Evolutionary conservation across 192 early-diverging fungal genomes (phyloP).

Genomic region (Entomortierella lignicola): DNA sequence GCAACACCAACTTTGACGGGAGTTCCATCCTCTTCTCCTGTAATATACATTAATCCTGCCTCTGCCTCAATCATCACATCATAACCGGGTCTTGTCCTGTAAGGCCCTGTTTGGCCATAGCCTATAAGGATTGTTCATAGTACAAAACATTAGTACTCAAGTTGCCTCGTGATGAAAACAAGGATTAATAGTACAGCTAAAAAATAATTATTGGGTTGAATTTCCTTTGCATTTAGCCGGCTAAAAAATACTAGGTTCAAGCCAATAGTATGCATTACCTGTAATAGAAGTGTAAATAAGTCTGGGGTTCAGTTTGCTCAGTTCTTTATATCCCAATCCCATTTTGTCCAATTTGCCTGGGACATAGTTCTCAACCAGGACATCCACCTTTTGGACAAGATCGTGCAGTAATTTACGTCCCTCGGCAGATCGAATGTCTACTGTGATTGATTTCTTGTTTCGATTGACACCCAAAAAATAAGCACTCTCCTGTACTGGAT

Average conservation of each 20-base stretch:
- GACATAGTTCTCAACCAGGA: constrained; percentile 93
- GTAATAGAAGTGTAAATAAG: constrained; percentile 91
- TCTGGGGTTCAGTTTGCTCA: constrained; percentile 75
- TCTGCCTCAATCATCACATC: constrained; percentile 92
- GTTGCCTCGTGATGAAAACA: too few species aligned
- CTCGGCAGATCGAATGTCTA: constrained; percentile 79
- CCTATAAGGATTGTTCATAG: constrained; percentile 51
- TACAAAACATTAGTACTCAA: too few species aligned
- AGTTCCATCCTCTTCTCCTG: constrained; percentile 82
- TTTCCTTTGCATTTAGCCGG: too few species aligned
- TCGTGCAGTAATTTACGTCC: constrained; percentile 75
- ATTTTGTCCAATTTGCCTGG: constrained; percentile 85
- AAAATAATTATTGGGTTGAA: too few species aligned
- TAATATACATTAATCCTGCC: constrained; percentile 97
- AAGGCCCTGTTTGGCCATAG: constrained; percentile 92
- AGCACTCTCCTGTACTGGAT: constrained; percentile 72
- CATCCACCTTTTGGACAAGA: constrained; percentile 76
- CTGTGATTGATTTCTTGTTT: constrained; percentile 90
- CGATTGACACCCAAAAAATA: constrained; percentile 95
- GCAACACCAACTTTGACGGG: constrained; percentile 98
- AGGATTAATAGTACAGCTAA: too few species aligned
- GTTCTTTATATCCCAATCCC: constrained; percentile 81
- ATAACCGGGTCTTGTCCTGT: constrained; percentile 83
- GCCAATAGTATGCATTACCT: too few species aligned
- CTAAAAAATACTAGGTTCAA: too few species aligned